Conservation (phyloP, 495 filamentous ascomycete genomes). For the Aspergillus olivimuriae region DNA sequence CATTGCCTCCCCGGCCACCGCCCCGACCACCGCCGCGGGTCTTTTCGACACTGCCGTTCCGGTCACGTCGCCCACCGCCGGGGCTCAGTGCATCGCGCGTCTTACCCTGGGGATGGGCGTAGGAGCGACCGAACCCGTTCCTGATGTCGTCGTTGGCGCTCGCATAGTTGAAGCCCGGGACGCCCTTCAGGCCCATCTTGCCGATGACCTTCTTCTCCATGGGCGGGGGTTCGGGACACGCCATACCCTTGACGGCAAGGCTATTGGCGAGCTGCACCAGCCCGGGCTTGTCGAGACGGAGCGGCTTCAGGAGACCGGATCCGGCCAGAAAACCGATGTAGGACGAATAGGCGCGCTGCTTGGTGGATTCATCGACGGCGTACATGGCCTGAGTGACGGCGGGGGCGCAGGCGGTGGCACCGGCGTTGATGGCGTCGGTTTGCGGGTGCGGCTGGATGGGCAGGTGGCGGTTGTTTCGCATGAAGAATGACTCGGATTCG, state of each 20-base stretch:
- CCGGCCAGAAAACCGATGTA: constrained; percentile 47
- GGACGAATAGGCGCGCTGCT: constrained; percentile 50
- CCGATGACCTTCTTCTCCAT: constrained; percentile 42
- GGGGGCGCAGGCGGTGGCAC: constrained; percentile 13
- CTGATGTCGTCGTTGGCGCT: constrained; percentile 14
- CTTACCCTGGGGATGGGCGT: constrained; percentile 14
- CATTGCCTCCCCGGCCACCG: constrained; percentile 16
- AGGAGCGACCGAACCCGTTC: constrained; percentile 7
- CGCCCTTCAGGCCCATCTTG: constrained; percentile 46
- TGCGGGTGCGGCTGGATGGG: constrained; percentile 49
- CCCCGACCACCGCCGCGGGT: constrained; percentile 16
- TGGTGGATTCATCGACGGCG: constrained; percentile 38
- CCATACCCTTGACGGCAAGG: constrained; percentile 38
- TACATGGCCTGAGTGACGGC: constrained; percentile 30
- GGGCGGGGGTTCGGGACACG: constrained; percentile 37
- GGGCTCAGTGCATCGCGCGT: constrained; percentile 26
- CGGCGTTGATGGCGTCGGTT: constrained; percentile 29
- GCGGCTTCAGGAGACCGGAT: constrained; percentile 29
- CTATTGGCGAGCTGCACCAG: constrained; percentile 41
- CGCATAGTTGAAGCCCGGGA: constrained; percentile 38
- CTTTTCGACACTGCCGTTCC: constrained; percentile 20
- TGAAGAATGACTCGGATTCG: constrained; percentile 53
- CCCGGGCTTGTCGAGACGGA: constrained; percentile 32
- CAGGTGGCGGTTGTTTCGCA: constrained; percentile 44
- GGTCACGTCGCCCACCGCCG: constrained; percentile 22